Evolutionary conservation across 2,329 filamentous ascomycete genomes (phyloP).

Genomic region (Reticulascus tulasneorum): DNA sequence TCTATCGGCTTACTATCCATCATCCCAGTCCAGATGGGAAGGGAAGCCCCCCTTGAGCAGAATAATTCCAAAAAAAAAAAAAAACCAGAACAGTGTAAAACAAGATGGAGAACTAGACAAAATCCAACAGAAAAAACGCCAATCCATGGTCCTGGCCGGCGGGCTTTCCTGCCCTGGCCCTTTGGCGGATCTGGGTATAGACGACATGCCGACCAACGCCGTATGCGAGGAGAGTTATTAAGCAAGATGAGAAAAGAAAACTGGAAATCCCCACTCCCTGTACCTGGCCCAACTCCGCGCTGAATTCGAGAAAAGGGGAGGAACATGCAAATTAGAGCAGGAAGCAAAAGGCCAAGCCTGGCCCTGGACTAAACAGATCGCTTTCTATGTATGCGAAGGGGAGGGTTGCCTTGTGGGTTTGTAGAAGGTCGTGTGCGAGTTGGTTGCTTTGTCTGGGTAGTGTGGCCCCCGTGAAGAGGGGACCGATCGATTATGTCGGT

Average conservation of each 20-base stretch:
- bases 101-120: constrained; percentile 5
- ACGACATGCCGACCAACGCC: no score
- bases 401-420: constrained; percentile 6
- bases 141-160: no score
- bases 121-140: no score
- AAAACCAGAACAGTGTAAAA: not conserved
- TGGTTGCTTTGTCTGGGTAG: constrained; percentile 1
- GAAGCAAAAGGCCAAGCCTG: constrained; percentile 7
- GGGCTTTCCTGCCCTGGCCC: no score
- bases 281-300: constrained; percentile 10
- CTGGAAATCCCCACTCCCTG: no score
- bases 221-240: no score
- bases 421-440: not conserved
- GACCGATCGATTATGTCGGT: not conserved
- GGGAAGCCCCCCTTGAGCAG: no score
- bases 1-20: no score
- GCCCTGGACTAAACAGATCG: not conserved
- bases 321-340: constrained; percentile 10
- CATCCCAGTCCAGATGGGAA: constrained; percentile 7
- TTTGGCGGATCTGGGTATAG: no score
- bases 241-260: no score
- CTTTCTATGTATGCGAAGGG: constrained; percentile 7
- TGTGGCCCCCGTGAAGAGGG: not conserved
- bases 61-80: constrained; percentile 8
- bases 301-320: constrained; percentile 10